A percentile compares a stretch with the other conserved stretches of the same genome.
phyloP scores from a whole-genome alignment of 345 rosid species.

The Fremontodendron californicum region DNA sequence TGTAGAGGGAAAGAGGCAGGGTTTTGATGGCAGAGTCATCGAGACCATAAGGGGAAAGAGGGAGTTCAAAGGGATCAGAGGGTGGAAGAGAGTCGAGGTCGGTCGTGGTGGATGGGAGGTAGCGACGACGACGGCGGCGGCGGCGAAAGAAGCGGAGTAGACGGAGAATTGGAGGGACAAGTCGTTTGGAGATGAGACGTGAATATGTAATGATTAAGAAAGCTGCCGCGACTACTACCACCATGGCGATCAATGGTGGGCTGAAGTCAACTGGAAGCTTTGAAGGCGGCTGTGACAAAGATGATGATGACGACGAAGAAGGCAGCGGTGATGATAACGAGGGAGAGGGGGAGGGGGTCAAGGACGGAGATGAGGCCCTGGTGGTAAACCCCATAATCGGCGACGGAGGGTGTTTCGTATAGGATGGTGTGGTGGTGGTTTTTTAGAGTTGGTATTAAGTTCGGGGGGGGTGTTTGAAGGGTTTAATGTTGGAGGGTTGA shows the following conservation, averaged over 20 bases:
- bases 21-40: constrained; percentile 86
- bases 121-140: constrained; percentile 45
- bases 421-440: constrained; percentile 2
- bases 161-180: constrained; percentile 43
- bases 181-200: constrained; percentile 72
- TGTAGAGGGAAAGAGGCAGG: constrained; percentile 65
- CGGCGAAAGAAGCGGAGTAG: constrained; percentile 41
- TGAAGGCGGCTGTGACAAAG: constrained; percentile 22
- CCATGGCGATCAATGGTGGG: constrained; percentile 94
- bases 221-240: constrained; percentile 74
- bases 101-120: constrained; percentile 47
- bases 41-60: constrained; percentile 68
- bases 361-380: constrained; percentile 11
- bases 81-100: constrained; percentile 61
- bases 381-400: constrained; percentile 4
- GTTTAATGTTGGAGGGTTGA: constrained; percentile 27
- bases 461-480: constrained; percentile 14
- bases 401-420: constrained; percentile 13
- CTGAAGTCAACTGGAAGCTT: constrained; percentile 66
- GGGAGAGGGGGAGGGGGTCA: constrained; percentile 17
- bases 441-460: neutral
- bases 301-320: neutral
- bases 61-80: constrained; percentile 44
- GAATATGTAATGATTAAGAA: constrained; percentile 70
- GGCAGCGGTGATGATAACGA: constrained; percentile 20